These are phyloP conservation scores for Lathyrus sativus DNA, from an alignment of 306 rosid genomes.

Conservation along the genomic window DNA sequence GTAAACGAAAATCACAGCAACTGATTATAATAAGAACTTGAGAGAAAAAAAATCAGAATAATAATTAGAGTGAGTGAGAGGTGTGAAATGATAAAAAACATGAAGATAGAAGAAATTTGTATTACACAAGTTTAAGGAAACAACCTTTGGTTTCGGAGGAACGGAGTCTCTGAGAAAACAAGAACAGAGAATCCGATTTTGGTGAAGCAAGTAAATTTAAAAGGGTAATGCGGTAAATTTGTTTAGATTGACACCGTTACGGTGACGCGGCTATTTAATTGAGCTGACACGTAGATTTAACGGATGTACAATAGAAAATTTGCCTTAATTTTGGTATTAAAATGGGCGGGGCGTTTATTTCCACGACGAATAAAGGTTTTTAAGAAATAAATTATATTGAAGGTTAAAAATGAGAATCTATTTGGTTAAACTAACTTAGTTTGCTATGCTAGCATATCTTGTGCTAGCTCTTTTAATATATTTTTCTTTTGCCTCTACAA, in stretches of 20 bases:
- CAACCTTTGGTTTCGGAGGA: slow-evolving; percentile 23
- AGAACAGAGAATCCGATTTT: slow-evolving; percentile 1
- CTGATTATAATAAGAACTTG: slow-evolving; percentile 1
- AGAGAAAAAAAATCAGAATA: neutral
- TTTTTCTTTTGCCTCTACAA: no score
- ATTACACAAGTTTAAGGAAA: neutral
- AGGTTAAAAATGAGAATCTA: no score
- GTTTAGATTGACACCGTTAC: neutral
- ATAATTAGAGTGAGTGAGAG: neutral
- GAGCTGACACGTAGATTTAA: slow-evolving; percentile 28
- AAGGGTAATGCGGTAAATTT: slow-evolving; percentile 22
- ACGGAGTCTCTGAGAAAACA: slow-evolving; percentile 14
- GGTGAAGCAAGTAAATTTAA: neutral
- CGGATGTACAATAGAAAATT: neutral
- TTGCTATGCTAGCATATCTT: no score
- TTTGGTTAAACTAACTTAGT: no score
- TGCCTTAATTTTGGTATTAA: neutral
- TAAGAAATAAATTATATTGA: no score
- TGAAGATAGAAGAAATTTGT: neutral
- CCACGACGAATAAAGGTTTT: no score
- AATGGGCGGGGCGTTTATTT: no score
- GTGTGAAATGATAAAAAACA: neutral
- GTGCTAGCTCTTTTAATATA: no score
- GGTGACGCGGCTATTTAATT: neutral
- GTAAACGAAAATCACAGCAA: neutral